A percentile compares a stretch with the other conserved stretches of the same genome.
Evolutionary conservation across 2,329 filamentous ascomycete genomes (phyloP).

Genomic region (Arthroderma sp.): DNA sequence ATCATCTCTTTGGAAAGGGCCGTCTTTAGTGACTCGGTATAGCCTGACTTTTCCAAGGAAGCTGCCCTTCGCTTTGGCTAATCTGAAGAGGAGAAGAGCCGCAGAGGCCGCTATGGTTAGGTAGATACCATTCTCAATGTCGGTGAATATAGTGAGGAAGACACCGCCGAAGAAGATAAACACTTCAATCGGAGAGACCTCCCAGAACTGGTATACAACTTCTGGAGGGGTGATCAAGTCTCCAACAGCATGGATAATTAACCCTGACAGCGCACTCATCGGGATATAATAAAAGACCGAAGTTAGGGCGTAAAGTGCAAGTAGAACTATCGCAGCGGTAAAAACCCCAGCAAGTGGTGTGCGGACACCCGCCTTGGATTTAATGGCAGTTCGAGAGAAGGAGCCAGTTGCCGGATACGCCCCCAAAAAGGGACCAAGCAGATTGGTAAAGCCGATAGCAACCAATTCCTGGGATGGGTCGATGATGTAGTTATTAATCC

Average conservation of each 20-base stretch:
- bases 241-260: slow-evolving; percentile 53
- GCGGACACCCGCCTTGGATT: slow-evolving; percentile 49
- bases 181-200: slow-evolving; percentile 46
- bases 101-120: slow-evolving; percentile 33
- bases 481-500: slow-evolving; percentile 48
- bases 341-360: slow-evolving; percentile 49
- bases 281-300: slow-evolving; percentile 55
- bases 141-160: slow-evolving; percentile 42
- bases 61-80: slow-evolving; percentile 35
- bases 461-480: slow-evolving; percentile 54
- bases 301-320: slow-evolving; percentile 49
- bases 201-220: slow-evolving; percentile 52
- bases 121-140: slow-evolving; percentile 41
- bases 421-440: slow-evolving; percentile 52
- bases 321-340: slow-evolving; percentile 47
- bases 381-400: slow-evolving; percentile 55
- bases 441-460: slow-evolving; percentile 49
- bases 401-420: slow-evolving; percentile 53
- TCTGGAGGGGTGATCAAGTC: slow-evolving; percentile 46
- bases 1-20: background rate
- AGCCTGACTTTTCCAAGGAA: slow-evolving; percentile 30
- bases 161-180: slow-evolving; percentile 44
- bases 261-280: slow-evolving; percentile 50
- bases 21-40: slow-evolving; percentile 12
- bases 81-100: slow-evolving; percentile 32